Evolutionary conservation across 345 rosid species (phyloP).

Genomic region (Toxicodendron radicans): DNA sequence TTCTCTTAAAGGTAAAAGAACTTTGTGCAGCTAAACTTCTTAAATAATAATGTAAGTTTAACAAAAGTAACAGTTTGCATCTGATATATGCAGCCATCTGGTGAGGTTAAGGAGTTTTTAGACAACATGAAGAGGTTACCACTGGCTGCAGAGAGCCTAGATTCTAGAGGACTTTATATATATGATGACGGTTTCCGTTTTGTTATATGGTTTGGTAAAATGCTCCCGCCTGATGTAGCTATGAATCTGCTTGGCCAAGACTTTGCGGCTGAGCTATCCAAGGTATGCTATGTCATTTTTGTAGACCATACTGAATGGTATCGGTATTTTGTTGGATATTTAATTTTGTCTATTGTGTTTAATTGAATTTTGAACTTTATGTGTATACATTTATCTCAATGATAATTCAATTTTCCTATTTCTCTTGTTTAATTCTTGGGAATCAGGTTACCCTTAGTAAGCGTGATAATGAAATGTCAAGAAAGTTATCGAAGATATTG

Average conservation of each 20-base stretch:
- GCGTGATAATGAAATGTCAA: slow-evolving; percentile 81
- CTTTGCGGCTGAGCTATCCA: slow-evolving; percentile 84
- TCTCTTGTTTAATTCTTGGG: slow-evolving; percentile 13
- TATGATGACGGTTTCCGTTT: slow-evolving; percentile 87
- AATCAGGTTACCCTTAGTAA: slow-evolving; percentile 63
- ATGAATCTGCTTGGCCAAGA: slow-evolving; percentile 80
- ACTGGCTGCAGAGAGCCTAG: slow-evolving; percentile 79
- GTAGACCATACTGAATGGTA: background rate
- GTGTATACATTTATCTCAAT: background rate
- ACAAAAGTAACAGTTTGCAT: slow-evolving; percentile 18
- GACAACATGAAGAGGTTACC: slow-evolving; percentile 55
- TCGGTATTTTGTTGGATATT: background rate
- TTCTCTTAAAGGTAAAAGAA: slow-evolving; percentile 64
- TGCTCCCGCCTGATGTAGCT: slow-evolving; percentile 86
- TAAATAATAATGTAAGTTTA: background rate
- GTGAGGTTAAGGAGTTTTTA: slow-evolving; percentile 41
- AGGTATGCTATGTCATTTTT: slow-evolving; percentile 46
- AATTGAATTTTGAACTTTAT: background rate
- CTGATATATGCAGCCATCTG: slow-evolving; percentile 60
- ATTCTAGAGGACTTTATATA: slow-evolving; percentile 89
- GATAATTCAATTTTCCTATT: background rate
- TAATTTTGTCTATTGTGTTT: background rate
- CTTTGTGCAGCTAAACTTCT: slow-evolving; percentile 7
- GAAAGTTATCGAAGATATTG: slow-evolving; percentile 62
- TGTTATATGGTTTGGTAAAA: slow-evolving; percentile 91